Conservation (phyloP, 2,329 filamentous ascomycete species). For the Phoma sp. region DNA sequence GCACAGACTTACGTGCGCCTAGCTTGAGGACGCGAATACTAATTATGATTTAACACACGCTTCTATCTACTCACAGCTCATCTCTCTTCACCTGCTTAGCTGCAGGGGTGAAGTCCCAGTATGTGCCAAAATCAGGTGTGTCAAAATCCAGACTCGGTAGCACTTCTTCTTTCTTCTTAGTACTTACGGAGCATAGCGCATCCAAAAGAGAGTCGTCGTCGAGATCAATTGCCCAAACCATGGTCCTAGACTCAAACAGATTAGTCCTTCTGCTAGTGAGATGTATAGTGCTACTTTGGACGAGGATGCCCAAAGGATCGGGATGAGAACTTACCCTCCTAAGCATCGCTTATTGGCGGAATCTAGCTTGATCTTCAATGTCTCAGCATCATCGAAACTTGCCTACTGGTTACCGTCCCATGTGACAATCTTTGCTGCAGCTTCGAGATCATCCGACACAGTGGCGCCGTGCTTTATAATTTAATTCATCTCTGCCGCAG, state of each 20-base stretch:
- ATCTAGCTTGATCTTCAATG: constrained; percentile 56
- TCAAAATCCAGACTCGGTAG: too few relatives aligned
- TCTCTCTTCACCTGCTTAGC: too few relatives aligned
- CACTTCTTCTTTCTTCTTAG: too few relatives aligned
- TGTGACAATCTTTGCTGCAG: constrained; percentile 26
- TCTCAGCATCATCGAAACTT: constrained; percentile 33
- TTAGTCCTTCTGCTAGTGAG: too few relatives aligned
- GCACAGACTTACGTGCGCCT: too few relatives aligned
- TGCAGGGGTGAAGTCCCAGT: too few relatives aligned
- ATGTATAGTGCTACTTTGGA: too few relatives aligned
- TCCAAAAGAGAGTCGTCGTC: not conserved
- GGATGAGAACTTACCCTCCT: not conserved
- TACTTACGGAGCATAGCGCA: too few relatives aligned
- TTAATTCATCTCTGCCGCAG: constrained; percentile 45
- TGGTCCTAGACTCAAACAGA: not conserved
- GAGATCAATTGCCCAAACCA: not conserved
- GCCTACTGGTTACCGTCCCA: constrained; percentile 37
- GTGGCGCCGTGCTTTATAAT: constrained; percentile 29
- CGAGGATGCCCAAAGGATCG: too few relatives aligned
- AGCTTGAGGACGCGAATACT: too few relatives aligned
- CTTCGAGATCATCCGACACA: constrained; percentile 9
- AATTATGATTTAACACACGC: not conserved
- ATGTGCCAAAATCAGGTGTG: too few relatives aligned
- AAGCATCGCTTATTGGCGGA: constrained; percentile 41
- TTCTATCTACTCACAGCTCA: too few relatives aligned